phyloP scores from a whole-genome alignment of 2,329 filamentous ascomycete species.

The Hortaea werneckii region DNA sequence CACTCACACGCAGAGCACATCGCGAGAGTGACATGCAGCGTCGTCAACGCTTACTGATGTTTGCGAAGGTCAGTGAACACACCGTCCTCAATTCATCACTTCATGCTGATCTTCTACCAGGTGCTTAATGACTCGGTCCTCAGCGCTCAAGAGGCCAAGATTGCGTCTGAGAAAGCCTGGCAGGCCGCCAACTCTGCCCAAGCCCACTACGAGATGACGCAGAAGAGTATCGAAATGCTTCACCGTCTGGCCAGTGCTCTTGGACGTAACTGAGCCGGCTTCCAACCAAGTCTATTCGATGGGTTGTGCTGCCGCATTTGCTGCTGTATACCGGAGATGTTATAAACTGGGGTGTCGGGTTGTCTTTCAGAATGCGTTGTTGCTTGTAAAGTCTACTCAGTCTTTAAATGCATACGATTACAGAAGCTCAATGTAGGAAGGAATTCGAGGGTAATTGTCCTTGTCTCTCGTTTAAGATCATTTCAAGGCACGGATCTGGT shows the following conservation, averaged over 20 bases:
- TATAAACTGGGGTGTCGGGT: too few species aligned
- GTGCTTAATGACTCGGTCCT: constrained; percentile 18
- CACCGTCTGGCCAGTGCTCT: constrained; percentile 4
- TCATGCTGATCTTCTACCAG: constrained; percentile 1
- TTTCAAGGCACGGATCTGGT: too few species aligned
- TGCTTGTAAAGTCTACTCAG: too few species aligned
- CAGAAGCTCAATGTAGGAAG: too few species aligned
- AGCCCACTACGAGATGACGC: constrained; percentile 18
- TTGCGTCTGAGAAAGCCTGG: constrained; percentile 16
- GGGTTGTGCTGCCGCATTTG: too few species aligned
- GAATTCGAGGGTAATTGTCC: too few species aligned
- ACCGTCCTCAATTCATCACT: neutral
- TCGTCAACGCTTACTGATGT: constrained; percentile 13
- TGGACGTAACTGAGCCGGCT: neutral
- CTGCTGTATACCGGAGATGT: too few species aligned
- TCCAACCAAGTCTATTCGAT: too few species aligned
- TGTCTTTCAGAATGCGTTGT: too few species aligned
- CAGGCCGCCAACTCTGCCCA: constrained; percentile 16
- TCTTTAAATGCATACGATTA: too few species aligned
- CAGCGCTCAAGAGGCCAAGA: constrained; percentile 16
- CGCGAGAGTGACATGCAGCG: constrained; percentile 8
- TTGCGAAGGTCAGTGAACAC: constrained; percentile 14
- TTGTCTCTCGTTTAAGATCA: too few species aligned
- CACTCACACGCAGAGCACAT: constrained; percentile 3
- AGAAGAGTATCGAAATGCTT: constrained; percentile 16